A percentile compares a stretch with the other conserved stretches of the same genome.
phyloP scores from a whole-genome alignment of 192 early-diverging fungal species.

The Podila verticillata region DNA sequence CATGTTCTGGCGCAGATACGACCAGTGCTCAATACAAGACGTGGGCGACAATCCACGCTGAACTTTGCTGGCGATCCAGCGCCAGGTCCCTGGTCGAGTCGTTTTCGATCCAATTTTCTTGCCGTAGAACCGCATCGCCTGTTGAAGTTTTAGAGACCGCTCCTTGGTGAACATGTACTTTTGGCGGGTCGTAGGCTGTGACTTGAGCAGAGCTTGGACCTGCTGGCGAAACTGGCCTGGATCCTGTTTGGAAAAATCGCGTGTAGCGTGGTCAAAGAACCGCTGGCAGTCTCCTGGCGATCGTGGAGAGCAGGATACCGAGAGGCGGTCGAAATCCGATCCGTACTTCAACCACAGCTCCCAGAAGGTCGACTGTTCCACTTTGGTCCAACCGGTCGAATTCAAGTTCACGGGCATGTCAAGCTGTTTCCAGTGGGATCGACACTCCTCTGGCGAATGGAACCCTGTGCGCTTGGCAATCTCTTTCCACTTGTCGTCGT shows the following conservation, averaged over 20 bases:
- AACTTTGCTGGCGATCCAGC: conserved; percentile 18
- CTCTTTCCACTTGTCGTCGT: conserved; percentile 13
- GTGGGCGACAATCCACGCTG: conserved; percentile 7
- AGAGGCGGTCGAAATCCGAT: conserved; percentile 24
- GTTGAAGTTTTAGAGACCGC: conserved; percentile 13
- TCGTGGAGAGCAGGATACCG: conserved; percentile 2
- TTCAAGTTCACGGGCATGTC: conserved; percentile 24
- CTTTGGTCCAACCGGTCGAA: conserved; percentile 2
- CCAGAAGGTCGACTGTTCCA: conserved; percentile 28
- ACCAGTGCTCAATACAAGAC: conserved; percentile 30
- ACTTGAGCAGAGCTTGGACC: conserved; percentile 2
- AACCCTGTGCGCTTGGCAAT: conserved; percentile 10
- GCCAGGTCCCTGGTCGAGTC: conserved; percentile 6
- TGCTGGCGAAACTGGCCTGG: not conserved
- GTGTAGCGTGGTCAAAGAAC: conserved; percentile 18
- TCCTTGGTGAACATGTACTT: conserved; percentile 32
- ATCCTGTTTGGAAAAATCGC: conserved; percentile 8
- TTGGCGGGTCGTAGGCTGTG: conserved; percentile 5
- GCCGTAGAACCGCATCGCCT: conserved; percentile 5
- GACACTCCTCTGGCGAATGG: conserved; percentile 21
- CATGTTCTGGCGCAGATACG: conserved; percentile 21
- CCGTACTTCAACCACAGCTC: conserved; percentile 20
- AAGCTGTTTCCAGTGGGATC: conserved; percentile 32
- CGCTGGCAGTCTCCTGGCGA: conserved; percentile 22
- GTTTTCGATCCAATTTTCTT: not conserved